Evolutionary conservation across 2,329 filamentous ascomycete genomes (phyloP).

Genomic region (Trichoderma lentiforme): DNA sequence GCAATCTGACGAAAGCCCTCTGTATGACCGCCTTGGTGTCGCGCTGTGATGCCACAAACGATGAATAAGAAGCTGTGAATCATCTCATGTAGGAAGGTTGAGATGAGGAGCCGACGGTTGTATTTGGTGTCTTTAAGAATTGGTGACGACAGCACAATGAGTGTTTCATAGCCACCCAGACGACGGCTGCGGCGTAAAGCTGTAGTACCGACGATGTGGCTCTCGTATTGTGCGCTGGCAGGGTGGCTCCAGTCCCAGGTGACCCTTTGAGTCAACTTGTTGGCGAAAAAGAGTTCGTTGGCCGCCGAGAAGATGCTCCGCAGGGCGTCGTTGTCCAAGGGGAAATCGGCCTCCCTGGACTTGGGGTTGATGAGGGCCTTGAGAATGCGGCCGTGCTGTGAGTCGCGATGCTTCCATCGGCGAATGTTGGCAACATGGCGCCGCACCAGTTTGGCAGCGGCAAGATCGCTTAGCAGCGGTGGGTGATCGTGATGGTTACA

Average conservation of each 20-base stretch:
- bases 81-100: constrained; percentile 64
- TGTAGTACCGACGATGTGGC: constrained; percentile 60
- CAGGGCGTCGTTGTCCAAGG: constrained; percentile 56
- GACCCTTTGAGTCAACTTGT: constrained; percentile 54
- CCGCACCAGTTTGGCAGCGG: constrained; percentile 48
- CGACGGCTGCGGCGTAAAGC: constrained; percentile 49
- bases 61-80: constrained; percentile 67
- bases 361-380: constrained; percentile 54
- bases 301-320: constrained; percentile 57
- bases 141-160: constrained; percentile 58
- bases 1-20: constrained; percentile 58
- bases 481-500: constrained; percentile 1
- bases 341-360: constrained; percentile 44
- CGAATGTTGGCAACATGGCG: constrained; percentile 42
- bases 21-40: constrained; percentile 57
- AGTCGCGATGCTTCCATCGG: constrained; percentile 45
- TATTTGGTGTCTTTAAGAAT: constrained; percentile 56
- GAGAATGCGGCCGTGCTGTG: constrained; percentile 56
- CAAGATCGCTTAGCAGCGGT: constrained; percentile 41
- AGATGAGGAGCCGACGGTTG: constrained; percentile 59
- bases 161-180: constrained; percentile 56
- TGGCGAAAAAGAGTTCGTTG: constrained; percentile 61
- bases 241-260: constrained; percentile 60
- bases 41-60: constrained; percentile 55
- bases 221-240: constrained; percentile 47